phyloP scores from a whole-genome alignment of 140 eudicot species.

The Cichorium intybus region DNA sequence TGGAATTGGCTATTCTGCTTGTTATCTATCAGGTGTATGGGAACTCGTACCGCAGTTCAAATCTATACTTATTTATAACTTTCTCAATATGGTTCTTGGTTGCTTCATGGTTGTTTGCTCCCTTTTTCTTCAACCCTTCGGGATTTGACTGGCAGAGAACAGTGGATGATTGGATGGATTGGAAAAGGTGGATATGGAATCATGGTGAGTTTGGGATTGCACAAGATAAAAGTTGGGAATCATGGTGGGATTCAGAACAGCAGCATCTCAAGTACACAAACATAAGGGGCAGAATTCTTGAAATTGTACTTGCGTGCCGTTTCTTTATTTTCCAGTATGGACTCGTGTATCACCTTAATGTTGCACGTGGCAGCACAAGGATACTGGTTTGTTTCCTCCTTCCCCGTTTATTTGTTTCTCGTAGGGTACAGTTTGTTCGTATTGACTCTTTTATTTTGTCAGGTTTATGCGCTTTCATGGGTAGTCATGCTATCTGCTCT shows the following conservation, averaged over 20 bases:
- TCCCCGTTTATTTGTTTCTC: constrained; percentile 2
- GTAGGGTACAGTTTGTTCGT: not conserved
- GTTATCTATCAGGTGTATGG: constrained; percentile 86
- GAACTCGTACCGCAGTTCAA: constrained; percentile 64
- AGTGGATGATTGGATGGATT: constrained; percentile 97
- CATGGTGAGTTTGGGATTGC: constrained; percentile 92
- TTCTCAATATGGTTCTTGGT: constrained; percentile 95
- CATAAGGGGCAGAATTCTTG: constrained; percentile 76
- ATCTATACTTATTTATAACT: constrained; percentile 67
- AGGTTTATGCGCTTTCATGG: constrained; percentile 99
- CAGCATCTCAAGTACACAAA: constrained; percentile 82
- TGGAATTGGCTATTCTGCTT: constrained; percentile 73
- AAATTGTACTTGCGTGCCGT: constrained; percentile 83
- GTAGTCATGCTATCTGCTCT: constrained; percentile 74
- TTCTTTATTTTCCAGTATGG: constrained; percentile 93
- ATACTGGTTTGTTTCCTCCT: constrained; percentile 55
- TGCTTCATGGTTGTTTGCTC: constrained; percentile 94
- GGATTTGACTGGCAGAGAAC: constrained; percentile 99
- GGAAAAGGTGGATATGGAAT: constrained; percentile 99
- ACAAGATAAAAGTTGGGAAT: constrained; percentile 92
- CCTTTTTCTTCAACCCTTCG: constrained; percentile 91
- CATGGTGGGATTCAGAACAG: constrained; percentile 98
- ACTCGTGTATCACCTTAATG: constrained; percentile 83
- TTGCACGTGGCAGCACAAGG: constrained; percentile 69
- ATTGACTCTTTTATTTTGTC: not conserved